Evolutionary conservation across 2,329 filamentous ascomycete species (phyloP).

Genomic region (Cryoendolithus antarcticus): DNA sequence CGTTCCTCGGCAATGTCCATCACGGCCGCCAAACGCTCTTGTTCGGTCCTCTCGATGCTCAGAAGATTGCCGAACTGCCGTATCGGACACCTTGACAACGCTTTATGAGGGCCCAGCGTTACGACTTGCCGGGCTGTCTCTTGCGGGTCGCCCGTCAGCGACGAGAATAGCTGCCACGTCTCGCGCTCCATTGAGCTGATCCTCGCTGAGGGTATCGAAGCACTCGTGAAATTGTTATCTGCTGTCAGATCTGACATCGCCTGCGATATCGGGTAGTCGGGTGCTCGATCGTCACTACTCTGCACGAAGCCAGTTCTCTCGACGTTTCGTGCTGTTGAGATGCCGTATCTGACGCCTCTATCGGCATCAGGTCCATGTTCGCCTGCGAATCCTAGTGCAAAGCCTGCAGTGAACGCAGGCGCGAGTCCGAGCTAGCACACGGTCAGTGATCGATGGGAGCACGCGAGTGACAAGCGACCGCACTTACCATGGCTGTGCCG

Average conservation of each 20-base stretch:
- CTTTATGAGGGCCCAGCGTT: conserved; percentile 17
- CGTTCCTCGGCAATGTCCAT: conserved; percentile 20
- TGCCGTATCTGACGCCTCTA: conserved; percentile 17
- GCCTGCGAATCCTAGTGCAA: conserved; percentile 21
- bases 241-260: conserved; percentile 14
- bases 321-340: conserved; percentile 17
- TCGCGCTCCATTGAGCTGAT: conserved; percentile 21
- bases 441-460: conserved; percentile 3
- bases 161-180: conserved; percentile 21
- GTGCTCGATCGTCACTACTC: conserved; percentile 12
- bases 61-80: conserved; percentile 17
- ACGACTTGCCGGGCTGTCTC: conserved; percentile 23
- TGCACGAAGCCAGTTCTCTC: conserved; percentile 16
- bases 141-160: conserved; percentile 20
- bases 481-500: conserved; percentile 2
- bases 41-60: conserved; percentile 20
- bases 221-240: conserved; percentile 15
- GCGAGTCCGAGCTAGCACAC: conserved; percentile 14
- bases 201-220: conserved; percentile 19
- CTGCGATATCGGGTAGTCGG: conserved; percentile 18
- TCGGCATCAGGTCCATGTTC: conserved; percentile 16
- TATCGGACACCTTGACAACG: conserved; percentile 18
- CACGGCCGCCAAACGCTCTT: conserved; percentile 20
- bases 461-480: no score
- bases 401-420: conserved; percentile 22